Conservation (phyloP, 441 rosid species). For the Pelargonium cotyledonis region DNA sequence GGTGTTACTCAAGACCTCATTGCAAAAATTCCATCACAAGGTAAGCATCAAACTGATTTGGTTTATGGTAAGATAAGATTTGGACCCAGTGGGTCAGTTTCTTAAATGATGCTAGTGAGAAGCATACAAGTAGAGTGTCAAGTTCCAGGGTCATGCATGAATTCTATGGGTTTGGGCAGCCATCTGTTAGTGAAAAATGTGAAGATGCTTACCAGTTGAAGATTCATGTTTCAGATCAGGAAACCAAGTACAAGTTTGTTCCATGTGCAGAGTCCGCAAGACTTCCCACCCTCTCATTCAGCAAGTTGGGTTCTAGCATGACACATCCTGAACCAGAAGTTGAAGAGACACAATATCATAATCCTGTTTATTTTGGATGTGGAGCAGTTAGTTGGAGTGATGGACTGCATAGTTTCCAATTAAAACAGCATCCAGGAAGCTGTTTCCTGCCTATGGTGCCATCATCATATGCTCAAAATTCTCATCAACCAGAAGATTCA, state of each 20-base stretch:
- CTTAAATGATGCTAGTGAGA: slow-evolving; percentile 9
- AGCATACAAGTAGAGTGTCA: slow-evolving; percentile 5
- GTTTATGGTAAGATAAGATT: slow-evolving; percentile 25
- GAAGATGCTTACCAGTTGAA: slow-evolving; percentile 30
- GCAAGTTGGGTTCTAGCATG: slow-evolving; percentile 37
- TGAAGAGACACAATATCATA: not conserved
- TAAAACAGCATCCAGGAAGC: no score
- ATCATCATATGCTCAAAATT: slow-evolving; percentile 40
- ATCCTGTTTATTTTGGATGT: not conserved
- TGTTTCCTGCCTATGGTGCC: slow-evolving; percentile 50
- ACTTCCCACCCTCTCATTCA: slow-evolving; percentile 57
- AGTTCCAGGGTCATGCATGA: slow-evolving; percentile 35
- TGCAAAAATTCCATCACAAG: slow-evolving; percentile 48
- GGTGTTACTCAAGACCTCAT: slow-evolving; percentile 56
- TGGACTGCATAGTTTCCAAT: slow-evolving; percentile 8
- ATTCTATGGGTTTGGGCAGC: slow-evolving; percentile 39
- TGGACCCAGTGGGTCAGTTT: not conserved
- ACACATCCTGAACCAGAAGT: slow-evolving; percentile 33
- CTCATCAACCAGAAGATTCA: slow-evolving; percentile 33
- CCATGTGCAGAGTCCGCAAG: slow-evolving; percentile 37
- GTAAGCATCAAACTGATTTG: slow-evolving; percentile 55
- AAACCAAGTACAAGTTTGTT: slow-evolving; percentile 44
- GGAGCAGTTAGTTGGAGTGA: slow-evolving; percentile 18
- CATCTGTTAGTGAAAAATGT: slow-evolving; percentile 40
- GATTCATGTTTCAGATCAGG: slow-evolving; percentile 43